Percentiles rank a stretch among this genome's conserved stretches.
Evolutionary conservation across 73 alveolate species (phyloP).

Genomic region (Paramecium bursaria): DNA sequence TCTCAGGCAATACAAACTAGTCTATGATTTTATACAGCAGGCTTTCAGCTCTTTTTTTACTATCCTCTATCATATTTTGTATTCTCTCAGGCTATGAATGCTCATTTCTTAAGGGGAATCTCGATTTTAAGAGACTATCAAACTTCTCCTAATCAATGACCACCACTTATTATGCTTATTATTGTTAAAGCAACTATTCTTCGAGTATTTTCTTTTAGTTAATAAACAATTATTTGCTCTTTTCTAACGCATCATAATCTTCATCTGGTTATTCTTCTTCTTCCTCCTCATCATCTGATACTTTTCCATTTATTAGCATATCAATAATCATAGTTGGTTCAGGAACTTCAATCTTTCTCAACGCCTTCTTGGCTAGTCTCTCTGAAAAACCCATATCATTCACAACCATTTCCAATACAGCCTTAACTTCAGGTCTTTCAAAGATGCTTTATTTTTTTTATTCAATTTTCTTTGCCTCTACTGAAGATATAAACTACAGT

Average conservation of each 20-base stretch:
- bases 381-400: constrained; percentile 36
- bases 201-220: neutral
- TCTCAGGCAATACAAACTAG: too few relatives aligned
- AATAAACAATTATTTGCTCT: neutral
- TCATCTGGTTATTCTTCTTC: constrained; percentile 11
- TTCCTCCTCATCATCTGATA: constrained; percentile 61
- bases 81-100: too few relatives aligned
- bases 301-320: constrained; percentile 23
- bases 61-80: too few relatives aligned
- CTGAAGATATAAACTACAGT: neutral
- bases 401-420: neutral
- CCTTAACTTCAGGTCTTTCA: constrained; percentile 46
- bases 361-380: constrained; percentile 18
- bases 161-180: neutral
- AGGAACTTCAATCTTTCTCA: constrained; percentile 35
- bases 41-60: too few relatives aligned
- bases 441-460: constrained; percentile 13
- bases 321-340: constrained; percentile 61
- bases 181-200: neutral
- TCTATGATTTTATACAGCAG: too few relatives aligned
- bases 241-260: neutral
- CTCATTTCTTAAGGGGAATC: too few relatives aligned
- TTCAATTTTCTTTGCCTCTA: neutral
- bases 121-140: too few relatives aligned
- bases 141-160: too few relatives aligned